Percentiles rank a stretch among this genome's conserved stretches.
phyloP scores from a whole-genome alignment of 208 protist genomes.

The Crithidia mellificae region DNA sequence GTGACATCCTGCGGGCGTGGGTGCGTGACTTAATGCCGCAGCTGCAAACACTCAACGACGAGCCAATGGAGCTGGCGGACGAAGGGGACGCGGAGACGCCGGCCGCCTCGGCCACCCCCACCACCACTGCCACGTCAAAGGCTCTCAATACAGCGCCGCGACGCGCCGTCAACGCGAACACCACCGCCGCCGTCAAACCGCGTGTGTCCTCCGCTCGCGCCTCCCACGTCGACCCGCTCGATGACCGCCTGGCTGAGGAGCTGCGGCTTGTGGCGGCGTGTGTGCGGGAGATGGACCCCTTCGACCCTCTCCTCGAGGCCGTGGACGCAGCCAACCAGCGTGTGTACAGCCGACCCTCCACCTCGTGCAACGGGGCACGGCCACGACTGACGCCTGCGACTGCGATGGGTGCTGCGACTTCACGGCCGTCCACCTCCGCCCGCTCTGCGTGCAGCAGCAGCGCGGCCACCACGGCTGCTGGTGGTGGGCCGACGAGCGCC shows the following conservation, averaged over 20 bases:
- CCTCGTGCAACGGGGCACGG: slow-evolving; percentile 57
- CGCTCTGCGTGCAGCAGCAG: slow-evolving; percentile 17
- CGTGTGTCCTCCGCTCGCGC: background rate
- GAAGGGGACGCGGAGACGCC: background rate
- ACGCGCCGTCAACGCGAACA: too few species aligned
- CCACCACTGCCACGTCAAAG: background rate
- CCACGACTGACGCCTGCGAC: slow-evolving; percentile 22
- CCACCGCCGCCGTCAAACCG: too few species aligned
- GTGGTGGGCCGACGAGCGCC: too few species aligned
- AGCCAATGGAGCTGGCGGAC: slow-evolving; percentile 14
- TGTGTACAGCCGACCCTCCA: slow-evolving; percentile 64
- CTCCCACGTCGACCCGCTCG: slow-evolving; percentile 61
- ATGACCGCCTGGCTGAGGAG: slow-evolving; percentile 63
- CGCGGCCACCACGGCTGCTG: too few species aligned
- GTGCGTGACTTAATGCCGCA: slow-evolving; percentile 59
- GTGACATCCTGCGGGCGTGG: slow-evolving; percentile 42
- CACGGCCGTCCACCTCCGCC: slow-evolving; percentile 20
- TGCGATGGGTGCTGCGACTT: slow-evolving; percentile 21
- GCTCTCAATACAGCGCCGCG: too few species aligned
- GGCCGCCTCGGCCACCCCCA: background rate
- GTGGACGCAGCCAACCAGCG: slow-evolving; percentile 46
- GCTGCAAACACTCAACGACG: slow-evolving; percentile 39
- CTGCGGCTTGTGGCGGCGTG: slow-evolving; percentile 74
- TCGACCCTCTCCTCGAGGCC: slow-evolving; percentile 53
- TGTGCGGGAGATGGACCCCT: slow-evolving; percentile 60